Percentiles rank a stretch among this genome's conserved stretches.
Evolutionary conservation across 2,329 filamentous ascomycete genomes (phyloP).

Genomic region (Cladosporium sphaerospermum): DNA sequence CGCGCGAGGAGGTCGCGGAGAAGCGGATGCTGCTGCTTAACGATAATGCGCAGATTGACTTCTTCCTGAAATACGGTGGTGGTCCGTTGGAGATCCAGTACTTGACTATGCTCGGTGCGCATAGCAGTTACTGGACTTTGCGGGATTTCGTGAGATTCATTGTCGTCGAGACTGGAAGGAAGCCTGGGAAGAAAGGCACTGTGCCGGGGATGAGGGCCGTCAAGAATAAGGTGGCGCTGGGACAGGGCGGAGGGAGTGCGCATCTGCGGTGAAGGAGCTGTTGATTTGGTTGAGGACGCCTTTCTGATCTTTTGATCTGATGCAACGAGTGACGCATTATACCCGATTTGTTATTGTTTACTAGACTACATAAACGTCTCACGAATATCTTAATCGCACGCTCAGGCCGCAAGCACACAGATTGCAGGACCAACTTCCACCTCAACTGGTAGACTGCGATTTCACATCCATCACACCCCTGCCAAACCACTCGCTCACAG

Average conservation of each 20-base stretch:
- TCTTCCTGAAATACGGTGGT: slow-evolving; percentile 72
- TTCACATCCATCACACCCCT: slow-evolving; percentile 72
- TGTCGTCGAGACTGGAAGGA: slow-evolving; percentile 78
- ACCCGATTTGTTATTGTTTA: background rate
- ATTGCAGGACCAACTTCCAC: background rate
- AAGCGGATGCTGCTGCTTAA: slow-evolving; percentile 82
- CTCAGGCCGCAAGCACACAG: background rate
- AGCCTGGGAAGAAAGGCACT: slow-evolving; percentile 58
- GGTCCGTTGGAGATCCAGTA: slow-evolving; percentile 93
- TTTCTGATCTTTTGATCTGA: background rate
- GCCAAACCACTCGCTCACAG: slow-evolving; percentile 90
- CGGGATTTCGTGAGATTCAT: slow-evolving; percentile 85
- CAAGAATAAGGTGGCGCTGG: slow-evolving; percentile 38
- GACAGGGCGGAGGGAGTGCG: background rate
- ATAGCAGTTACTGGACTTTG: slow-evolving; percentile 88
- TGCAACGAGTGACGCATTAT: slow-evolving; percentile 1
- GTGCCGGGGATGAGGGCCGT: slow-evolving; percentile 49
- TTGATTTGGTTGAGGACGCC: background rate
- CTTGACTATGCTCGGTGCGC: slow-evolving; percentile 90
- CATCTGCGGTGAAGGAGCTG: background rate
- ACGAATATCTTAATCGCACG: background rate
- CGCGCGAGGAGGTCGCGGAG: slow-evolving; percentile 84
- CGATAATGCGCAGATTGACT: slow-evolving; percentile 95
- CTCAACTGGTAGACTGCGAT: slow-evolving; percentile 1
- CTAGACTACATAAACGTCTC: background rate